Conservation (phyloP, 1,284 basidiomycete genomes). For the Ustilago shanxiensis region DNA sequence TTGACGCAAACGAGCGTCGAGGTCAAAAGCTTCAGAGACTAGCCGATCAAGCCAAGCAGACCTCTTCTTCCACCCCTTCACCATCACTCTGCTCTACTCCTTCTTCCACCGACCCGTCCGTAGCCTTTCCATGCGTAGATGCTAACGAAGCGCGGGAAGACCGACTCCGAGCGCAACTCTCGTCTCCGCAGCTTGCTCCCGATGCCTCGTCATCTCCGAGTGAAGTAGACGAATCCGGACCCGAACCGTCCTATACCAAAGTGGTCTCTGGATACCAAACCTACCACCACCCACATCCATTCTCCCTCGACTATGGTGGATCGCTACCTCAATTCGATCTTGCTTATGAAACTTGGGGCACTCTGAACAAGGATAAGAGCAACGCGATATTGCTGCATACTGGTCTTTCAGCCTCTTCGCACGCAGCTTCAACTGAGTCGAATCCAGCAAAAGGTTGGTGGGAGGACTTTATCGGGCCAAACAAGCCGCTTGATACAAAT, state of each 20-base stretch:
- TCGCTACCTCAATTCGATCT: slow-evolving; percentile 82
- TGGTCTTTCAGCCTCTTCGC: slow-evolving; percentile 92
- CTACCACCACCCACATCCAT: slow-evolving; percentile 72
- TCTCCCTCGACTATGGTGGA: slow-evolving; percentile 81
- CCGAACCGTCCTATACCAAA: slow-evolving; percentile 72
- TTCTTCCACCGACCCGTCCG: slow-evolving; percentile 30
- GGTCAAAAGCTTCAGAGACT: slow-evolving; percentile 52
- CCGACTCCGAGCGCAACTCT: slow-evolving; percentile 51
- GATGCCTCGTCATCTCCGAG: neutral
- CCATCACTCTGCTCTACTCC: slow-evolving; percentile 21
- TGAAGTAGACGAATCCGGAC: slow-evolving; percentile 63
- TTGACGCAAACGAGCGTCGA: slow-evolving; percentile 65
- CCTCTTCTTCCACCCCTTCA: slow-evolving; percentile 10
- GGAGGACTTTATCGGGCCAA: slow-evolving; percentile 97
- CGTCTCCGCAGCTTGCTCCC: slow-evolving; percentile 11
- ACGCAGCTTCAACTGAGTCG: slow-evolving; percentile 84
- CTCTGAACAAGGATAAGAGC: slow-evolving; percentile 80
- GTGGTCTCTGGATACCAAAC: slow-evolving; percentile 71
- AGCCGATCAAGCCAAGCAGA: slow-evolving; percentile 11
- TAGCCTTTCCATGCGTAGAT: slow-evolving; percentile 67
- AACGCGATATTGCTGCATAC: slow-evolving; percentile 98
- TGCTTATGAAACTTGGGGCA: slow-evolving; percentile 98
- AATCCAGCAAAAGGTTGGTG: slow-evolving; percentile 95
- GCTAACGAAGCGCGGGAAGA: slow-evolving; percentile 64
- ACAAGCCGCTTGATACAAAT: slow-evolving; percentile 87